Percentiles rank a stretch among this genome's conserved stretches.
phyloP scores from a whole-genome alignment of 2,329 filamentous ascomycete species.

The Ophiostoma himal-ulmi region DNA sequence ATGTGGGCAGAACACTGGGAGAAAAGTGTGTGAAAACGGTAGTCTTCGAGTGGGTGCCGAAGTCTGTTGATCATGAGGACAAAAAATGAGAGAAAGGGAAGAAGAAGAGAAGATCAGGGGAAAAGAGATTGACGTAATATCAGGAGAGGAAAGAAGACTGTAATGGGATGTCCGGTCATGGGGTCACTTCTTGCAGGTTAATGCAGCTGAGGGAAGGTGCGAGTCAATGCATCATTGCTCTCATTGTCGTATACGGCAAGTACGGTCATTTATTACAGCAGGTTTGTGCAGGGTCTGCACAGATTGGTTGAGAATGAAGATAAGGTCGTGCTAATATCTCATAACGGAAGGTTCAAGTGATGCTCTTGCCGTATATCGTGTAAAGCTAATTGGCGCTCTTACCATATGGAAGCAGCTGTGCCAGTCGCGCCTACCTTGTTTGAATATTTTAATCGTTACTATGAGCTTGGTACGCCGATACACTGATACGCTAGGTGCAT shows the following conservation, averaged over 20 bases:
- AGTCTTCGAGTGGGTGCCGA: background rate
- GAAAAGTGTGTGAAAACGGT: background rate
- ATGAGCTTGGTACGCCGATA: background rate
- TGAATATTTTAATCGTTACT: background rate
- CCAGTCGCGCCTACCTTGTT: background rate
- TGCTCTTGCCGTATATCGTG: background rate
- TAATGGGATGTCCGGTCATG: background rate
- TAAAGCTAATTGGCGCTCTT: background rate
- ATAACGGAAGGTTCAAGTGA: constrained; percentile 5
- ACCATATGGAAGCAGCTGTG: background rate
- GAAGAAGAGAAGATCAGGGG: background rate
- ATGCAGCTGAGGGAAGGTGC: constrained; percentile 6
- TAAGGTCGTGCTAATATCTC: background rate
- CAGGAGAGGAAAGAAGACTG: background rate
- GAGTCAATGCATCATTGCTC: background rate
- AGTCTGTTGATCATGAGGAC: background rate
- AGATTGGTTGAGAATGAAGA: background rate
- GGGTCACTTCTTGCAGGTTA: background rate
- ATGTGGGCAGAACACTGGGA: background rate
- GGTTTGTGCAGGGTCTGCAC: background rate
- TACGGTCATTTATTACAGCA: background rate
- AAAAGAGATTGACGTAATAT: background rate
- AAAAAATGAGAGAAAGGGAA: background rate
- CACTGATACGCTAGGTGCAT: background rate
- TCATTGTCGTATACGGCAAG: background rate